Percentiles rank a stretch among this genome's conserved stretches.
phyloP scores from a whole-genome alignment of 2,329 filamentous ascomycete species.

The Thielaviopsis ethacetica region DNA sequence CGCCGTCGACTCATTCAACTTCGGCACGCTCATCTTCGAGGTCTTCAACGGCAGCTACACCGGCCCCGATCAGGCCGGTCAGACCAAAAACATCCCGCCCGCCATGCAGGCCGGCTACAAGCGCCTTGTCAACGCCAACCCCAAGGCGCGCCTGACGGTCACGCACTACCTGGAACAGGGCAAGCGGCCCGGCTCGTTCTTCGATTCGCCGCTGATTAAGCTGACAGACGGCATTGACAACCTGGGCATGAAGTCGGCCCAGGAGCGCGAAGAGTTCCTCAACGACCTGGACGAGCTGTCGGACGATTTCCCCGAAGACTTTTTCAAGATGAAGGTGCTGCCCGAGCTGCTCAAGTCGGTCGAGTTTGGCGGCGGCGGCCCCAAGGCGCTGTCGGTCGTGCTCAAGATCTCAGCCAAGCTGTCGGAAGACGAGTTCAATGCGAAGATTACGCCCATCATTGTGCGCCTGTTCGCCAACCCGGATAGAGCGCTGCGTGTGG shows the following conservation, averaged over 20 bases:
- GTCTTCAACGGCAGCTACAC: slow-evolving; percentile 77
- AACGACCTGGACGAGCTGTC: slow-evolving; percentile 68
- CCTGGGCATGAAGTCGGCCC: slow-evolving; percentile 70
- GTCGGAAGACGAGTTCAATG: slow-evolving; percentile 75
- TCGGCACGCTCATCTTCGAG: slow-evolving; percentile 72
- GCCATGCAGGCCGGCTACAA: slow-evolving; percentile 87
- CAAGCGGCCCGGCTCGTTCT: slow-evolving; percentile 65
- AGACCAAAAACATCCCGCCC: slow-evolving; percentile 72
- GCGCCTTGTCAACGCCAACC: slow-evolving; percentile 71
- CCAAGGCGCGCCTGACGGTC: slow-evolving; percentile 73
- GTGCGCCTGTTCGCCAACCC: slow-evolving; percentile 79
- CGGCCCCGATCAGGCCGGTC: slow-evolving; percentile 62
- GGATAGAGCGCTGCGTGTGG: slow-evolving; percentile 82
- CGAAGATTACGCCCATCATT: slow-evolving; percentile 69
- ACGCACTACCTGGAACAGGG: slow-evolving; percentile 84
- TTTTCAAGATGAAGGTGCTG: slow-evolving; percentile 92
- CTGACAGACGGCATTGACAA: slow-evolving; percentile 87
- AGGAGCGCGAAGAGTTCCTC: slow-evolving; percentile 72
- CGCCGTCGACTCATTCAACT: slow-evolving; percentile 76
- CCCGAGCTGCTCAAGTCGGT: slow-evolving; percentile 95
- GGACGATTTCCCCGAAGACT: slow-evolving; percentile 93
- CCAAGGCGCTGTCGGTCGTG: slow-evolving; percentile 74
- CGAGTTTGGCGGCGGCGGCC: slow-evolving; percentile 92
- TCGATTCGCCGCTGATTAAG: slow-evolving; percentile 82
- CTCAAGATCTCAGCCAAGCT: slow-evolving; percentile 85